Base-by-base conservation (phyloP, 2,329 filamentous ascomycete genomes). In the Cladorrhinum sp. region DNA sequence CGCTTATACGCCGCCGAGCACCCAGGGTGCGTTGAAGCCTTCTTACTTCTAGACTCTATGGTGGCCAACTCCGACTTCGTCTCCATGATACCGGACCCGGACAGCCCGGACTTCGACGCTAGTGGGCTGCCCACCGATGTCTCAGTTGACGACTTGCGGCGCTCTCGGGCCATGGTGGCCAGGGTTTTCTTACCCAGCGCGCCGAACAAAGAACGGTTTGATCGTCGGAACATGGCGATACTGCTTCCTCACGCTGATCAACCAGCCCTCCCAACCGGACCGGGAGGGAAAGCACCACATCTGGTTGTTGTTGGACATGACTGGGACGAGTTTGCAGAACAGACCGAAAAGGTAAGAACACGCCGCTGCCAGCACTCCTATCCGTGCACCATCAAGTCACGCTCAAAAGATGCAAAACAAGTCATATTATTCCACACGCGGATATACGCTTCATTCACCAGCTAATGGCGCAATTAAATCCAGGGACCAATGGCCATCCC, bases 21-120 rank as follows among this genome's bases (percentile, higher is more conserved):
- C 1, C 72, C 78, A 0, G 74, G 76, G 2, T 74, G n/a, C n/a
- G n/a, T 83, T 0, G 72, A 74, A 0, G 82, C 74, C 0, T 70
- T 81, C 2, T 32, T 86, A 1, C 76, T 85, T 8, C 78, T 87
- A 1, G 84, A 86, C 67, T 83, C 79, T 36, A 80, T 84, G 63
- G 79, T 86, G 69, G 80, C 83, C 16, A 83, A 85, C 66, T 78
- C 78, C 0, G 79, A 85, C 65, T 81, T 82, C 29, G 77, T 83
- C 1, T 80, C 78, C 5, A 63, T 85, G 4, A 83, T 82, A 67
- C 83, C 84, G 0, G 78, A 86, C 63, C 82, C 83, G 0, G 81
- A 73, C 72, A 0, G 61, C 74, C 0, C 72, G n/a, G n/a, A n/a
- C n/a, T n/a, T n/a, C n/a, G n/a, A n/a, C n/a, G n/a, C n/a, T n/a